Evolutionary conservation across 495 filamentous ascomycete species (phyloP), one percentile per base, ranked within the genome.

Genomic region (Cenococcum geophilum): DNA sequence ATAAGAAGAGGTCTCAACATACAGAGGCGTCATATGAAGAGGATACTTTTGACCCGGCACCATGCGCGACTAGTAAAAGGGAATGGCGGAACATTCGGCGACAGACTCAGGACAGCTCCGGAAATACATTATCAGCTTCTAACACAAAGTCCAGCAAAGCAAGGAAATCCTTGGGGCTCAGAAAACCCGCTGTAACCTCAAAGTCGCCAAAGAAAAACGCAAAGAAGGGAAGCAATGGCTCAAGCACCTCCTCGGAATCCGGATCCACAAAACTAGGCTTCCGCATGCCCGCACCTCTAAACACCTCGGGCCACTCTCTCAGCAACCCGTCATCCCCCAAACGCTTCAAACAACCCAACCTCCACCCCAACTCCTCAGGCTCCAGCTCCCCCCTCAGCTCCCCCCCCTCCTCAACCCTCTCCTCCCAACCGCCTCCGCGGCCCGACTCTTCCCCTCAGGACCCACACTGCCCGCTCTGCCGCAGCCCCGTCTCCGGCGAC

Each of bases 361-460:
- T 25, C 49, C 21, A 52, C 20, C 21, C 10, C 2, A 32, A 32
- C 27, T 32, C 25, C 49, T 27, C 21, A 25, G 40, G 14, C 49
- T 52, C 49, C 21, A 52, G 49, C 49, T 52, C 49, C 21, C 49
- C 49, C 21, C 49, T 52, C 18, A 52, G 49, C 49, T 52, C 49
- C 18, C 49, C 49, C 18, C 9, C 21, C 20, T 27, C 49, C 4
- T 52, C 49, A 6, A 32, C 10, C 21, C 9, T 52, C 18, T 52
- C 48, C n/a, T 51, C 48, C 1, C 48, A 51, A 51, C 4, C n/a
- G 16, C 12, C n/a, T 22, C n/a, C 48, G 22, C 48, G n/a, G 48
- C 48, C 22, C 4, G 48, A 51, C n/a, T 51, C 21, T n/a, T 22
- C 48, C 48, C 48, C 48, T 51, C n/a, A 4, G n/a, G 48, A 10